phyloP scores from a whole-genome alignment of 2,329 filamentous ascomycete genomes.

The Aspergillus felis region DNA sequence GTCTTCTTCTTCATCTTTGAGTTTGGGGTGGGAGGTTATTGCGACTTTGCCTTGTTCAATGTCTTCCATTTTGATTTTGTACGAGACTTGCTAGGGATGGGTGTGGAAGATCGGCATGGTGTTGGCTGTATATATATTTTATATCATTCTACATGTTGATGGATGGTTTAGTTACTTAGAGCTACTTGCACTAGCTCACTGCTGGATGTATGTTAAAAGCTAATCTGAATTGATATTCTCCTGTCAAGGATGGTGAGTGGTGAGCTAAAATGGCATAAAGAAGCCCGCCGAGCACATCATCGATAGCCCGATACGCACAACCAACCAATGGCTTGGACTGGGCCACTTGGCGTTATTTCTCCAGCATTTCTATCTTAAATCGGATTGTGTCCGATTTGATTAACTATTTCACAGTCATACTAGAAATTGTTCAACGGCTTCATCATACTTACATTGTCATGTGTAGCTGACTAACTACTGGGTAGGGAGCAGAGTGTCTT shows the following conservation, averaged over 20 bases:
- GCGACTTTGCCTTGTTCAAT: constrained; percentile 19
- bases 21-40: background rate
- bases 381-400: background rate
- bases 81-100: background rate
- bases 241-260: background rate
- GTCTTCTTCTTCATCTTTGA: background rate
- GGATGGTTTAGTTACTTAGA: background rate
- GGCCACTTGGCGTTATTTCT: background rate
- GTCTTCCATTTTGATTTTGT: constrained; percentile 13
- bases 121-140: background rate
- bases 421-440: too few species aligned
- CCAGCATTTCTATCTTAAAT: too few species aligned
- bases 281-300: constrained; percentile 22
- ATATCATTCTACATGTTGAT: background rate
- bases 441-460: too few species aligned
- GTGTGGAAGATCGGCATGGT: background rate
- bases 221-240: background rate
- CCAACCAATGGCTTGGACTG: background rate
- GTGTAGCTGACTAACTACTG: too few species aligned
- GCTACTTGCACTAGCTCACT: background rate
- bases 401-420: background rate
- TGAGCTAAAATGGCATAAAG: constrained; percentile 18
- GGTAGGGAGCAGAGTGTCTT: too few species aligned
- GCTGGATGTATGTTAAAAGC: background rate
- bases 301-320: background rate